Conservation (phyloP, 2,329 filamentous ascomycete species). For the Paecilomyces variotii region DNA sequence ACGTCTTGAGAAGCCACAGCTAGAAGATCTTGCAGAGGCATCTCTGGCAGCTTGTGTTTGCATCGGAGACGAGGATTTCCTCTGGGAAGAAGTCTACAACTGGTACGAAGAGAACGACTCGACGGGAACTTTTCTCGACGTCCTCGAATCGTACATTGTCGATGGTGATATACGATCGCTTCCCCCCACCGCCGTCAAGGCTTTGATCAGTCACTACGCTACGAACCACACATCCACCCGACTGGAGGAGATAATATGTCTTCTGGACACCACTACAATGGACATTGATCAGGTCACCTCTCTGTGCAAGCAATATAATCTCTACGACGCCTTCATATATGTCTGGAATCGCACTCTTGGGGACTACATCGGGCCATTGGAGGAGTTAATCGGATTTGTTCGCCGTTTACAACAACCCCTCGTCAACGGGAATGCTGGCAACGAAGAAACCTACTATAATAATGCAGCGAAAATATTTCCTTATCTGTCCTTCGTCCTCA, state of each 20-base stretch:
- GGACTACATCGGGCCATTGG: slow-evolving; percentile 85
- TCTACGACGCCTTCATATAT: slow-evolving; percentile 94
- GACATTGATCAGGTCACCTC: slow-evolving; percentile 89
- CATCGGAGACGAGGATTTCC: slow-evolving; percentile 69
- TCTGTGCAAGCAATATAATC: slow-evolving; percentile 80
- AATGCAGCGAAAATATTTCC: slow-evolving; percentile 87
- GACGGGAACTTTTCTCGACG: slow-evolving; percentile 74
- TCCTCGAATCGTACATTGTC: slow-evolving; percentile 79
- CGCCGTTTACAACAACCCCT: slow-evolving; percentile 13
- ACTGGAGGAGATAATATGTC: slow-evolving; percentile 89
- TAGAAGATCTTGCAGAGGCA: slow-evolving; percentile 70
- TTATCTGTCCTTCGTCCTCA: slow-evolving; percentile 85
- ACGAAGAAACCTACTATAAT: slow-evolving; percentile 47
- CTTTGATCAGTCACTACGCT: slow-evolving; percentile 74
- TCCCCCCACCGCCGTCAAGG: slow-evolving; percentile 78
- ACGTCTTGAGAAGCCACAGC: slow-evolving; percentile 51
- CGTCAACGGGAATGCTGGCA: slow-evolving; percentile 40
- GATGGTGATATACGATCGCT: slow-evolving; percentile 66
- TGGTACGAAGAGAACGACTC: slow-evolving; percentile 73
- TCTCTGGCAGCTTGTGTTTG: slow-evolving; percentile 77
- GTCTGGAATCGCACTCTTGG: slow-evolving; percentile 88
- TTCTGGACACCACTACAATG: slow-evolving; percentile 81
- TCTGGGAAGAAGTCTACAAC: slow-evolving; percentile 86
- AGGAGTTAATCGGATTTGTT: slow-evolving; percentile 60
- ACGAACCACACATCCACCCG: slow-evolving; percentile 64